Evolutionary conservation across 805 yeast genomes (phyloP), one percentile per base, ranked within the genome.

Genomic region (Yamadazyma ubonensis): DNA sequence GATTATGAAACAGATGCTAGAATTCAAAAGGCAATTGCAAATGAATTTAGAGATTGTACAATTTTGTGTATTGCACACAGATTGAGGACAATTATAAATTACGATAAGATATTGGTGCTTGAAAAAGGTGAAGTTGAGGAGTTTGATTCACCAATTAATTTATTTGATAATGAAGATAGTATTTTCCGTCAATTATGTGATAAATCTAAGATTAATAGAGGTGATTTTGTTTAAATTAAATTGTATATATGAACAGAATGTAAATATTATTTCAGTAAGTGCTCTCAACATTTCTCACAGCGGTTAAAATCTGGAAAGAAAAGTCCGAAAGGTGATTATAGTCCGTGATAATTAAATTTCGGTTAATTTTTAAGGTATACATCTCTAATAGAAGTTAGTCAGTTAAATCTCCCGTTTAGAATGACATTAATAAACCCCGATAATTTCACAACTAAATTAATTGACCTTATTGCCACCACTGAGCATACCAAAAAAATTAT

Each of bases 21-120:
- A 55, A 83, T 88, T 47, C 96, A 87, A 57, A 49, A 63, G 12
- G 83, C 95, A 4, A 83, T 83, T 36, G 67, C 75, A 12, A 66
- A 68, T 12, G 90, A 86, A 54, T 88, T 88, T 56, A 39, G 60
- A 3, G 61, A 78, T 21, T 81, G 91, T 45, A 87, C 96, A 0
- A 81, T 87, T 39, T 66, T 87, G 45, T 86, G 95, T 45, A 86
- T 88, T 61, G 96, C 96, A 3, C 96, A 87, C 61, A 70, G 96
- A 46, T 69, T 88, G 65, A 75, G 81, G 45, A 81, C 91, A 0
- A 83, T 84, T 48, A 64, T 81, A 34, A 78, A 78, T 51, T 84
- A 84, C 45, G 95, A 87, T 52, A 76, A 76, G 59, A 83, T 87
- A 38, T 67, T 87, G 49, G 95, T 87, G 3, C 71, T 87, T 71